phyloP scores from a whole-genome alignment of 2,329 filamentous ascomycete genomes.

The Lasiodiplodia citricola region DNA sequence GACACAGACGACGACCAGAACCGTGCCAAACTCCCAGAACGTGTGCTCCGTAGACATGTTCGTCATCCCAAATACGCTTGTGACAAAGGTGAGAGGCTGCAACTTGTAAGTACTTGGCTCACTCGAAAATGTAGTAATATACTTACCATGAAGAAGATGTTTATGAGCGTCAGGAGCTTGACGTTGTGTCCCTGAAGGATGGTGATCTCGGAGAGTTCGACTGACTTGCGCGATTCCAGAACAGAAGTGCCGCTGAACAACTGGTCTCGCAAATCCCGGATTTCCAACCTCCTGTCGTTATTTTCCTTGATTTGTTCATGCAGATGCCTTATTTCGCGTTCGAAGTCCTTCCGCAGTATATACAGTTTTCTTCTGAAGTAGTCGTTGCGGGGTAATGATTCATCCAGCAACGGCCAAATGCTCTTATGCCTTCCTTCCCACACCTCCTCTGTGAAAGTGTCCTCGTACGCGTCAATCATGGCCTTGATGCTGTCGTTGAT shows the following conservation, averaged over 20 bases:
- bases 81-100: constrained; percentile 64
- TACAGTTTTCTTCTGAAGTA: constrained; percentile 58
- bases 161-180: constrained; percentile 64
- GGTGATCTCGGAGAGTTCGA: constrained; percentile 59
- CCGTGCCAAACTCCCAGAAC: constrained; percentile 49
- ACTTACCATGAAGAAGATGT: constrained; percentile 61
- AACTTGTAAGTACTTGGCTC: neutral
- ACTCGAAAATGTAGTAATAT: too few relatives aligned
- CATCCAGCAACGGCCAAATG: constrained; percentile 61
- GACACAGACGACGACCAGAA: constrained; percentile 49
- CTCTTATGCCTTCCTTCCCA: constrained; percentile 62
- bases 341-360: constrained; percentile 54
- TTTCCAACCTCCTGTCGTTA: constrained; percentile 60
- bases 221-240: constrained; percentile 64
- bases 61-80: constrained; percentile 62
- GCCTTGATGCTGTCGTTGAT: constrained; percentile 65
- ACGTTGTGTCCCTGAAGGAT: constrained; percentile 67
- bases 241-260: constrained; percentile 69
- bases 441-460: constrained; percentile 64
- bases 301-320: constrained; percentile 57
- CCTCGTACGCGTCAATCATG: constrained; percentile 62
- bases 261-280: constrained; percentile 64
- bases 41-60: constrained; percentile 47
- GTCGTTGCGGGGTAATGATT: constrained; percentile 51
- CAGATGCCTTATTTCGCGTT: constrained; percentile 58